Evolutionary conservation across 2,329 filamentous ascomycete genomes (phyloP), one percentile per base, ranked within the genome.

Genomic region (Seiridium cupressi): DNA sequence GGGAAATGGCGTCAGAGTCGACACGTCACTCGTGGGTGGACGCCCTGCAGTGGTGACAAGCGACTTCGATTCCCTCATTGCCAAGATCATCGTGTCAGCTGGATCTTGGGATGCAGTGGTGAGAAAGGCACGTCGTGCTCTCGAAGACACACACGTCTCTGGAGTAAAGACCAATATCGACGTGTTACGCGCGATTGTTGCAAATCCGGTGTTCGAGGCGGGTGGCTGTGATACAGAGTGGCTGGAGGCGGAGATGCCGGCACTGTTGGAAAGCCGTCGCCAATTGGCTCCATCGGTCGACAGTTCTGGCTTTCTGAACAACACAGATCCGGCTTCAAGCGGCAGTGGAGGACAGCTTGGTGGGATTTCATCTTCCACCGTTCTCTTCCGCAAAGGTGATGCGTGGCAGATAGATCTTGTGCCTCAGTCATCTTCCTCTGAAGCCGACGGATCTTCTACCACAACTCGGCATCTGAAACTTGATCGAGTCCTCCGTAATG

Each of bases 121-220:
- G 1, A 67, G 69, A 2, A 89, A 87, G 68, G 81, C 84, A 0
- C 75, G 75, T 55, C 73, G 84, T 40, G 84, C 84, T 0, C 71
- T 89, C 1, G 73, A 79, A 13, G 85, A 88, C 62, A 83, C 83
- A 0, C 72, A 69, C 2, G 78, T 89, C n/a, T 69, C 66, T 0
- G 86, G 86, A 1, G 75, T 89, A 4, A 83, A 82, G 64, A 88
- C 86, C 0, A 88, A 86, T 61, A 64, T 88, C 13, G 73, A 77
- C 54, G 70, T 87, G 1, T 74, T 89, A 1, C 73, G 77, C 44
- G 84, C 79, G 0, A 84, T 88, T 13, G 72, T 86, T 4, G 71
- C 73, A 0, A 81, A 83, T 63, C 64, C 72, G 1, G 78, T 81
- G 47, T 88, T 89, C 63, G 58, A 74, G 0, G 61, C 69, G 0